Evolutionary conservation across 108 stramenopile genomes (phyloP), one percentile per base, ranked within the genome.

Genomic region (Fistulifera pelliculosa): DNA sequence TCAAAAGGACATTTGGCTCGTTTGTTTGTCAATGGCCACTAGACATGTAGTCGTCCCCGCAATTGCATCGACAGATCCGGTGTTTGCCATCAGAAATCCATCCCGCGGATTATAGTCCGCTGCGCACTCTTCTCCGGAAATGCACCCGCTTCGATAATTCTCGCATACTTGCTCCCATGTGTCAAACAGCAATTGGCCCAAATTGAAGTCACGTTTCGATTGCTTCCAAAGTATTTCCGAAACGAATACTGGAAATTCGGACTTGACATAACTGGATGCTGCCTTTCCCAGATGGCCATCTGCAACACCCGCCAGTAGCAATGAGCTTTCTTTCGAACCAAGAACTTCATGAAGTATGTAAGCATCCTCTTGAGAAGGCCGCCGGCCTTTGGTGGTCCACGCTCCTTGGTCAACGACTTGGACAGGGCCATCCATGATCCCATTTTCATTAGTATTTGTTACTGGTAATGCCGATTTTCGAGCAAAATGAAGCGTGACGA

Each of bases 231-330:
- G 59, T 54, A 79, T 71, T 11, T 73, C 54, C 12, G 76, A 57
- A 18, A 86, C 56, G 2, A 77, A 41, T 10, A 52, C 47, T 16
- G 88, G 84, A 18, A 85, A 41, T 6, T 74, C 49, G 41, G 67
- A 50, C 15, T 80, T 66, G 23, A 80, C 74, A 5, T 62, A 54
- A 49, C 75, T 60, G 44, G 79, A 69, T 23, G 88, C 88, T 10
- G 74, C 76, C 14, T 52, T 69, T 17, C 88, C 88, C 0, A 80
- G 79, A 45, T 90, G 88, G 12, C 88, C 88, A 68, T 90, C 88
- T 69, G 83, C 71, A 2, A 90, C 82, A 21, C 82, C 88, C n/a
- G 80, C 70, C 2, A 90, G 41, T 6, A 85, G 49, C 4, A 80
- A 65, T 42, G 76, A 69, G 27, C 63, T 51, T 42, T 77, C 66